Base-by-base conservation (phyloP, 768 basidiomycete species). In the Suillus discolor region DNA sequence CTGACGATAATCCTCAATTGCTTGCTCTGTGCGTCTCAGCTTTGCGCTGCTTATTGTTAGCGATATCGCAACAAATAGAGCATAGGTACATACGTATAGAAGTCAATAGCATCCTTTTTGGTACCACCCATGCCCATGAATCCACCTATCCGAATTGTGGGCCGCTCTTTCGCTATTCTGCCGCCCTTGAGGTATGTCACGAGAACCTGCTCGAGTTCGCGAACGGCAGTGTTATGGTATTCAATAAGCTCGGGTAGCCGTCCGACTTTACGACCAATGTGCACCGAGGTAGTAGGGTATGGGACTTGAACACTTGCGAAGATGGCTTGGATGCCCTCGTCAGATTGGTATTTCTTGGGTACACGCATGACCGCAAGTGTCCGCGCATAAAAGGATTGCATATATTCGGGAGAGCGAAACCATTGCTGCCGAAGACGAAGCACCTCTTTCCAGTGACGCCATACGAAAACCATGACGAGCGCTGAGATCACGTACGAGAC, bases 141-240 rank as follows among this genome's bases (percentile, higher is more conserved):
- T 2, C 90, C 93, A 20, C 96, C 96, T 16, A 93, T 79, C 18
- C 86, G 84, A 68, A 96, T 88, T 3, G 82, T 91, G 1, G 97
- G 97, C 41, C 97, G 82, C 66, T 91, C 92, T 70, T 87, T 88
- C 57, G 85, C 93, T 44, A 96, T 82, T 71, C 82, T 86, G 2
- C 93, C 94, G 9, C 86, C 89, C 71, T 94, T 96, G 66, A 98
- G 85, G 75, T 97, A 98, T 62, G 87, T 88, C 64, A 98, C 97
- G 39, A 99, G 85, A 60, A 95, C 84, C 44, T 87, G 83, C 75
- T 99, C 97, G 65, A 99, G 86, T 71, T 97, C 90, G 57, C 92
- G 84, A n/a, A 99, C 97, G n/a, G 94, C 91, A 62, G 88, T 80
- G 76, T 99, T 99, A 77, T 96, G 94, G 71, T 89, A 91, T 64